A percentile compares a stretch with the other conserved stretches of the same genome.
Conservation (phyloP, 768 basidiomycete genomes). For the Tephrocybe sp. region DNA sequence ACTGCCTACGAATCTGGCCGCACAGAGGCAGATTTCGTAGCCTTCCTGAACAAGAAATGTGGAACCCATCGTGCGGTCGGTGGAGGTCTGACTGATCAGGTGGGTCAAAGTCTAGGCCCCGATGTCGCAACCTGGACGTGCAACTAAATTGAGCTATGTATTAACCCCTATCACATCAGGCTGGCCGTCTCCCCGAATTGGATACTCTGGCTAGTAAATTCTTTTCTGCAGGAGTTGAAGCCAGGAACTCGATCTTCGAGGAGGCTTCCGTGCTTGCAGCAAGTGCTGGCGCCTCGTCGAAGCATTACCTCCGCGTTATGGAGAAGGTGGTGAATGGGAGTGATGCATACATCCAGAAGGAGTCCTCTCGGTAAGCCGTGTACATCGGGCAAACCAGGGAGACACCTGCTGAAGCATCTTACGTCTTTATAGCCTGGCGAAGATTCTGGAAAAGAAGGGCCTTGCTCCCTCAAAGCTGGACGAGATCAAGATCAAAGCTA, state of each 20-base stretch:
- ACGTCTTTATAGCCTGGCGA: conserved; percentile 57
- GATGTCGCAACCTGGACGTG: background rate
- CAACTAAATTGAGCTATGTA: background rate
- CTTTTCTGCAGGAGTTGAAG: conserved; percentile 56
- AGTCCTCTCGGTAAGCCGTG: conserved; percentile 67
- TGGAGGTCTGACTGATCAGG: conserved; percentile 75
- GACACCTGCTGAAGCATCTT: conserved; percentile 15
- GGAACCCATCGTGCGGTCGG: conserved; percentile 82
- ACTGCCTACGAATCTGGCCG: conserved; percentile 72
- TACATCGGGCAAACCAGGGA: conserved; percentile 13
- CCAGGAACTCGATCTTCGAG: conserved; percentile 60
- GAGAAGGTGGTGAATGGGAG: conserved; percentile 75
- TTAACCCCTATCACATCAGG: too few relatives aligned
- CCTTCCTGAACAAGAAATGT: conserved; percentile 83
- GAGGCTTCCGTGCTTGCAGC: conserved; percentile 60
- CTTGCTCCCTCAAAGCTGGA: conserved; percentile 81
- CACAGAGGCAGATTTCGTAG: conserved; percentile 71
- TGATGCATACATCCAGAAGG: conserved; percentile 82
- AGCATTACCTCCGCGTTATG: conserved; percentile 90
- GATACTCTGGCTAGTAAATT: conserved; percentile 79
- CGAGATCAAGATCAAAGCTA: conserved; percentile 90
- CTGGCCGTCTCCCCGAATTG: conserved; percentile 77
- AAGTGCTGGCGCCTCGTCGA: conserved; percentile 50
- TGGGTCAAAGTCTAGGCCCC: conserved; percentile 28
- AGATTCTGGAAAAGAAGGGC: conserved; percentile 78